A percentile compares a stretch with the other conserved stretches of the same genome.
phyloP scores from a whole-genome alignment of 2,329 filamentous ascomycete genomes.

The Fonsecaea multimorphosa region DNA sequence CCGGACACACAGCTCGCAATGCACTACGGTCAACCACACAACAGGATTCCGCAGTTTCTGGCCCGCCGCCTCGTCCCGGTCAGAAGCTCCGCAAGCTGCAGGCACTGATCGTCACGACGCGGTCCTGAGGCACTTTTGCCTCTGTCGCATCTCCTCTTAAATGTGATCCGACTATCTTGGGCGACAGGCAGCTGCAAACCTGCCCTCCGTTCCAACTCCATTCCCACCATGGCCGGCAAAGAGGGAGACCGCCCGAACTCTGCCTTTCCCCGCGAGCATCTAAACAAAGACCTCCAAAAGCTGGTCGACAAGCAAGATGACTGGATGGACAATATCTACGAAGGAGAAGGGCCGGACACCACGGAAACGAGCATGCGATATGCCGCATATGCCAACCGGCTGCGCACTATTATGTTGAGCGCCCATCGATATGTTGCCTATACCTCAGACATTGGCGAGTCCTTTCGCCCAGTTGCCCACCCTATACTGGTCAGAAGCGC shows the following conservation, averaged over 20 bases:
- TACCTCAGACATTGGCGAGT: constrained; percentile 94
- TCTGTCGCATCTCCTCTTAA: not conserved
- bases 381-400: constrained; percentile 84
- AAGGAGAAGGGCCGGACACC: constrained; percentile 73
- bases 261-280: constrained; percentile 54
- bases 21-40: not conserved
- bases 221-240: constrained; percentile 30
- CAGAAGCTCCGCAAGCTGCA: not conserved
- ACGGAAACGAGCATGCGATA: constrained; percentile 88
- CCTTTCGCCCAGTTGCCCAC: constrained; percentile 90
- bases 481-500: constrained; percentile 79
- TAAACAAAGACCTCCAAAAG: constrained; percentile 62
- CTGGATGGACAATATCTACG: constrained; percentile 77
- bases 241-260: constrained; percentile 16
- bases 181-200: constrained; percentile 11
- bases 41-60: not conserved
- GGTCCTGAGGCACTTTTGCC: constrained; percentile 12
- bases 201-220: not conserved
- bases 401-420: constrained; percentile 84
- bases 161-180: not conserved
- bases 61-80: not conserved
- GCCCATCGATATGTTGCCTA: constrained; percentile 97
- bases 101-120: not conserved
- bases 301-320: constrained; percentile 69
- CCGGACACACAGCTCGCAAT: constrained; percentile 1